Base-by-base conservation (phyloP, 352 stramenopile species). In the Phytophthora cryptogea region DNA sequence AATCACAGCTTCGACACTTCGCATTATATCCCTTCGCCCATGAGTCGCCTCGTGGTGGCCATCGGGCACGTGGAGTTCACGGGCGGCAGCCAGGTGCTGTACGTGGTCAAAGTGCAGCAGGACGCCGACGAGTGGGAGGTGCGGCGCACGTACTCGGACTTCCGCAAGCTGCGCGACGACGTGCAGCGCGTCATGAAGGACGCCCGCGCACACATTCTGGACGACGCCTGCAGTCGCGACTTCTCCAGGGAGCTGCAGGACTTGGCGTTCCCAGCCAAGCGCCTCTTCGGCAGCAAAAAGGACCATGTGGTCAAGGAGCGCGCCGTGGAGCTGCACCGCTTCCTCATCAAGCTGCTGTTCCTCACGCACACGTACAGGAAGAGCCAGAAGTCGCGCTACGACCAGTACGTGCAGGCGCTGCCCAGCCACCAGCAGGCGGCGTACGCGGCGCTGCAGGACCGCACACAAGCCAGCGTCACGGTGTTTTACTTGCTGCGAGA, bases 51-150 rank as follows among this genome's bases (percentile, higher is more conserved):
- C 41, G 76, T 88, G 49, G 83, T 92, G 32, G 66, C 80, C 52
- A 88, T 92, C 62, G 76, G 74, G 48, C 83, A 90, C 61, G 80
- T 90, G 58, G 83, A 92, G 75, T 89, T 92, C 71, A 89, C 80
- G 30, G 72, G 75, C 54, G 70, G 68, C 36, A 77, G 75, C 52
- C 70, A 90, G 55, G 85, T 85, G 27, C 66, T 92, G 23, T 92
- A 92, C 65, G 80, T 92, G 17, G 57, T 92, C 30, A 85, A 84
- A 5, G 83, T 92, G 41, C 82, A 88, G 58, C 83, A 90, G 55
- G 83, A 92, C 50, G 53, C 53, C 3, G 83, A 92, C 55, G 75
- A 86, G 44, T 92, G 83, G 83, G 65, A 89, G 37, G 80, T 92
- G 41, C 74, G 77, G 0, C 76, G 80, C 56, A 76, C 74, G 5